These are phyloP conservation scores for Waltiozyma sp. DNA, from an alignment of 1,139 yeast species.

Conservation along the genomic window DNA sequence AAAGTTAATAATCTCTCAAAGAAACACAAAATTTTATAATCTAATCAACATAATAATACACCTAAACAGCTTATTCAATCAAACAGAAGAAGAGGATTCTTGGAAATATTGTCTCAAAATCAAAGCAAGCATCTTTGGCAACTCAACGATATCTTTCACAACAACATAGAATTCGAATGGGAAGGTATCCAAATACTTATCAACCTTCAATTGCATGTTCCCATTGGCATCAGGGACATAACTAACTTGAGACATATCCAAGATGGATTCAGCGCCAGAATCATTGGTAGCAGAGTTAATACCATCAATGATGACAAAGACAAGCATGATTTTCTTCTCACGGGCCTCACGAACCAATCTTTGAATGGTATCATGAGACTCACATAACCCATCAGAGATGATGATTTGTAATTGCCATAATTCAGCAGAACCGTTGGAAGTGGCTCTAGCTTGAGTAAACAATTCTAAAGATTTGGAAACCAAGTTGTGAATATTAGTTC, in stretches of 20 bases:
- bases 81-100: constrained; percentile 36
- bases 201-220: constrained; percentile 61
- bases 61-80: not conserved
- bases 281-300: constrained; percentile 36
- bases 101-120: constrained; percentile 88
- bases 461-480: constrained; percentile 62
- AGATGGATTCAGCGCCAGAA: constrained; percentile 59
- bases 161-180: constrained; percentile 96
- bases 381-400: constrained; percentile 93
- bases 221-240: constrained; percentile 68
- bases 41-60: no score
- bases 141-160: constrained; percentile 76
- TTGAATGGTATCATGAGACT: constrained; percentile 76
- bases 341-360: constrained; percentile 84
- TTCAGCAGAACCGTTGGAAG: constrained; percentile 37
- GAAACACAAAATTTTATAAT: not conserved
- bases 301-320: constrained; percentile 90
- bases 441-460: constrained; percentile 52
- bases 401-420: constrained; percentile 92
- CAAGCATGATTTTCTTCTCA: constrained; percentile 88
- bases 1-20: no score
- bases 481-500: constrained; percentile 72
- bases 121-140: constrained; percentile 84
- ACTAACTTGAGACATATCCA: constrained; percentile 90
- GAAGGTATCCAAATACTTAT: constrained; percentile 81